Evolutionary conservation across 495 filamentous ascomycete genomes (phyloP), one percentile per base, ranked within the genome.

Genomic region (Evernia prunastri): DNA sequence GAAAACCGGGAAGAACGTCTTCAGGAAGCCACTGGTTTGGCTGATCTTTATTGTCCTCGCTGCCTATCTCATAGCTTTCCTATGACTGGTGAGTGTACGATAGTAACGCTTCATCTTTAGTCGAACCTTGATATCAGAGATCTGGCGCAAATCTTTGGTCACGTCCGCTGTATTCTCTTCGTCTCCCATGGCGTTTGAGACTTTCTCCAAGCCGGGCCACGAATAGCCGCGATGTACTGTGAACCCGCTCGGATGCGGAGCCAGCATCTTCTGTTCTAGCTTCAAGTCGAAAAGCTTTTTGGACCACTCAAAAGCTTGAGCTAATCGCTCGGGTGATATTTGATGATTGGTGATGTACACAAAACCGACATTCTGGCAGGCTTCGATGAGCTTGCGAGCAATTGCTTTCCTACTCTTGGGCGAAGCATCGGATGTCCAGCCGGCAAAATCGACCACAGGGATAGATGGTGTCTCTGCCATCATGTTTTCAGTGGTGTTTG

Each of bases 11-110:
- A 5, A 90, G 74, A 1, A 72, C 69, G 2, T 79, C 72, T 40
- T 86, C 79, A 4, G 84, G 83, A 11, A 84, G 72, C 86, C 86
- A 89, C 66, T 87, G 79, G 62, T 89, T 90, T 12, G 84, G 84
- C 65, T 87, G 83, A 27, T 69, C 62, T 13, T 69, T 39, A 60
- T 84, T 81, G 4, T 79, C 68, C 40, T 85, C 80, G 64, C 82
- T 87, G 13, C 86, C 87, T 63, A 84, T 84, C 63, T 89, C 87
- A 67, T 84, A 89, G 66, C 80, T 83, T 73, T 90, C 87, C 82
- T 87, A 51, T 39, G 64, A 8, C 6, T 31, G 43, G 11, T 66
- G 17, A 64, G 23, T 25, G 59, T n/a, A 25, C 18, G 2, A 47
- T 47, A 31, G 37, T 9, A 20, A 1, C 23, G n/a, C 27, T 25